These are phyloP conservation scores for Xylaria sp. DNA, from an alignment of 2,329 filamentous ascomycete species.

Conservation along the genomic window DNA sequence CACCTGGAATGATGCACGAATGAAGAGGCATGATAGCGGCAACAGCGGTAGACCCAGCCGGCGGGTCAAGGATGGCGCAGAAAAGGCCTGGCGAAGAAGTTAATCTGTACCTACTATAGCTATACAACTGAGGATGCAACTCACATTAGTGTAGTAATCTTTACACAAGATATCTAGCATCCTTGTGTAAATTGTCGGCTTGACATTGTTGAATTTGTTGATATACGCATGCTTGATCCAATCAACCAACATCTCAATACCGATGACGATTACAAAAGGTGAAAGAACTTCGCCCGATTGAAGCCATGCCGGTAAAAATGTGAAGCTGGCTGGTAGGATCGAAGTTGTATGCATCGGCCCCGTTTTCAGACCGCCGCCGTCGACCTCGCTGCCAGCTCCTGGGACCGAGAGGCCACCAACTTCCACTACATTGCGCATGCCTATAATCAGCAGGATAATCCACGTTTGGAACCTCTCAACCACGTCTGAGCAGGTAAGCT, in stretches of 20 bases:
- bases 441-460: conserved; percentile 97
- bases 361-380: conserved; percentile 61
- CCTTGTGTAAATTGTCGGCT: conserved; percentile 86
- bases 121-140: conserved; percentile 44
- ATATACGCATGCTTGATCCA: conserved; percentile 98
- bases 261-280: conserved; percentile 92
- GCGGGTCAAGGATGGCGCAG: conserved; percentile 88
- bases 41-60: conserved; percentile 91
- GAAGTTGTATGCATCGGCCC: conserved; percentile 74
- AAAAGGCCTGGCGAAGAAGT: conserved; percentile 75
- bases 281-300: conserved; percentile 86
- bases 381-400: conserved; percentile 62
- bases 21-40: conserved; percentile 92
- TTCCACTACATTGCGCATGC: conserved; percentile 94
- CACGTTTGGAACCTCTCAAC: conserved; percentile 97
- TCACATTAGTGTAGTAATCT: conserved; percentile 94
- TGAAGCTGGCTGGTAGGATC: conserved; percentile 91
- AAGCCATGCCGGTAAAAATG: conserved; percentile 82
- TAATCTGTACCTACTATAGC: neutral
- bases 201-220: conserved; percentile 97
- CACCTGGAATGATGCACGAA: conserved; percentile 92
- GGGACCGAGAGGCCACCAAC: conserved; percentile 83
- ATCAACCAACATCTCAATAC: conserved; percentile 96
- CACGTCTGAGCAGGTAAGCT: conserved; percentile 94
- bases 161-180: conserved; percentile 95